Evolutionary conservation across 1,284 basidiomycete genomes (phyloP), one percentile per base, ranked within the genome.

Genomic region (Ustilago nuda): DNA sequence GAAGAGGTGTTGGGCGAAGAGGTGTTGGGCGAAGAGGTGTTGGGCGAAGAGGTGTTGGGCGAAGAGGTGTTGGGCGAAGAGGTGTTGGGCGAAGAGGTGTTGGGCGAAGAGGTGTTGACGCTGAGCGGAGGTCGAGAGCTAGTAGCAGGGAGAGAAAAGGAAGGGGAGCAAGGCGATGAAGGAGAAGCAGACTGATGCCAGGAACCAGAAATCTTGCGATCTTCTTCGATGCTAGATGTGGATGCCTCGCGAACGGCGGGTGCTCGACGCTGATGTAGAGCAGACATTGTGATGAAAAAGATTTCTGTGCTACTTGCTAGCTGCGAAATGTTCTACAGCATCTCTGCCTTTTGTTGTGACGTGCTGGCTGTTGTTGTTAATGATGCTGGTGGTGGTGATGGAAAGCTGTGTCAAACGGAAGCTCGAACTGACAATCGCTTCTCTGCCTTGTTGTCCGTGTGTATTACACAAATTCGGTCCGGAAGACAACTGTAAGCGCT

Each of bases 181-280:
- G 41, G 64, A 5, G 37, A n/a, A 2, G 58, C 19, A 35, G 35
- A 32, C 39, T 37, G 39, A 39, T 59, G 37, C 61, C 41, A 69
- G 55, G 59, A 65, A 32, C 74, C 74, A 4, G 65, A 66, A 53
- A 76, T 72, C 59, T 76, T 76, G 45, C 59, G 55, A 33, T 76
- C 74, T n/a, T 76, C 66, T 19, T 72, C 74, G n/a, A 72, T 50
- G 62, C 74, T 76, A 4, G 68, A 76, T 6, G 57, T 61, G 39
- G 73, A 76, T 2, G 64, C 43, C 27, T 71, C 68, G 19, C 73
- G 67, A 8, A 58, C 57, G 48, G 73, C 67, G n/a, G 59, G 68
- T 23, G 66, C 51, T 23, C 61, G 71, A 6, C 66, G 65, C 39
- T 68, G 65, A 19, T 67, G 66, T 8, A 68, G 50, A 9, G 64